Base-by-base conservation (phyloP, 768 basidiomycete species). In the Mycena rosella region DNA sequence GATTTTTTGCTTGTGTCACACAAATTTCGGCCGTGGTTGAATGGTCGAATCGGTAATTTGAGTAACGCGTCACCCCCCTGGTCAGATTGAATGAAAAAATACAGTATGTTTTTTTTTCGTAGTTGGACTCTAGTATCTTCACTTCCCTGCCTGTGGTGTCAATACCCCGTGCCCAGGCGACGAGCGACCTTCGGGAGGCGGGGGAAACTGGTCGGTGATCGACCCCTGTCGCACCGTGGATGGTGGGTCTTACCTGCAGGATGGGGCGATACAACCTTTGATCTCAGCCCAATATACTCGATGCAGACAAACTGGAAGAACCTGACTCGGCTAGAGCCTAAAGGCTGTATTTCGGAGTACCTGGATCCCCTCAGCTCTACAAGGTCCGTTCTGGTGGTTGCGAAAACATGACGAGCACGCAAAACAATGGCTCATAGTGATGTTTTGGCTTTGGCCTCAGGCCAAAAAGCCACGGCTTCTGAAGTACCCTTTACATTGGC, bases 361-460 rank as follows among this genome's bases (percentile, higher is more conserved):
- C 44, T 45, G 44, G 44, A 45, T 45, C 17, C n/a, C 44, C 44
- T 45, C 20, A 20, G 15, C 44, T 45, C 44, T 45, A 45, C 44
- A 20, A 45, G 44, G 44, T 22, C n/a, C 44, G n/a, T 45, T n/a
- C 44, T 45, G 44, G 44, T 45, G 44, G 44, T 45, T 45, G 44
- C 44, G 20, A 45, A 45, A 45, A 45, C 9, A n/a, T 45, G 44
- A 45, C 44, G 44, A 45, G 44, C n/a, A n/a, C 44, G n/a, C 44
- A 45, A 45, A 45, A 45, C 44, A 45, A 45, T 45, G 44, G 44
- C n/a, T n/a, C n/a, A n/a, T n/a, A n/a, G n/a, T n/a, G n/a, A n/a
- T n/a, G n/a, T n/a, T n/a, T n/a, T n/a, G n/a, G n/a, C n/a, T n/a
- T n/a, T n/a, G n/a, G n/a, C n/a, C n/a, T n/a, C n/a, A n/a, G n/a